Conservation (phyloP, 2,329 filamentous ascomycete genomes). For the Beauveria brongniartii region DNA sequence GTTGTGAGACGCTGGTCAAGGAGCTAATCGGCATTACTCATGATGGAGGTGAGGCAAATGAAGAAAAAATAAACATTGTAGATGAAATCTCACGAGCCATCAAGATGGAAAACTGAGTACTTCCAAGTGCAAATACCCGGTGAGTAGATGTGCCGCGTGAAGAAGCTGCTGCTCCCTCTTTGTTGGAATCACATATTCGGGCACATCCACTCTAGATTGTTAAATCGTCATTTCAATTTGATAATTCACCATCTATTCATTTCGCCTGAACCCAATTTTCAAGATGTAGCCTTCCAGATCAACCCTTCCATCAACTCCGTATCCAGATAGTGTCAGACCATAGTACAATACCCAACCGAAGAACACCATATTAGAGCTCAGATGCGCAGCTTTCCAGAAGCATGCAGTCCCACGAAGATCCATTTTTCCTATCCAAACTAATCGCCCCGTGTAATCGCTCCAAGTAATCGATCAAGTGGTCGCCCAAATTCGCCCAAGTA, state of each 20-base stretch:
- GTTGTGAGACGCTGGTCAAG: too few species aligned
- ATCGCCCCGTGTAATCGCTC: neutral
- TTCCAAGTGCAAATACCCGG: too few species aligned
- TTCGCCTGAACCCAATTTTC: neutral
- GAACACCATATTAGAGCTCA: neutral
- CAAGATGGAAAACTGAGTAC: too few species aligned
- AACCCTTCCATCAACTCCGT: neutral
- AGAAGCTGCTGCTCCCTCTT: too few species aligned
- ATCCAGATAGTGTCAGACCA: neutral
- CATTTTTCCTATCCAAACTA: neutral
- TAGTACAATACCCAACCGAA: neutral
- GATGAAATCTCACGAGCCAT: too few species aligned
- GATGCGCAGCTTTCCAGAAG: slow-evolving; percentile 1
- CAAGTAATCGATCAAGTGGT: neutral
- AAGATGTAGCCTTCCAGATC: neutral
- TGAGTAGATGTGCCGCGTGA: too few species aligned
- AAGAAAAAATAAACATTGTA: too few species aligned
- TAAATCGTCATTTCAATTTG: neutral
- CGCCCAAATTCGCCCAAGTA: neutral
- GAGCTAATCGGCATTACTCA: too few species aligned
- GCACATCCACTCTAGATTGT: neutral
- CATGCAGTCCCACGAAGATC: neutral
- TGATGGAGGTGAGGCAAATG: too few species aligned
- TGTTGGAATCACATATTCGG: neutral
- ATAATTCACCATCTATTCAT: neutral